Conservation (phyloP, 2,329 filamentous ascomycete genomes). For the Sporothrix phasma region DNA sequence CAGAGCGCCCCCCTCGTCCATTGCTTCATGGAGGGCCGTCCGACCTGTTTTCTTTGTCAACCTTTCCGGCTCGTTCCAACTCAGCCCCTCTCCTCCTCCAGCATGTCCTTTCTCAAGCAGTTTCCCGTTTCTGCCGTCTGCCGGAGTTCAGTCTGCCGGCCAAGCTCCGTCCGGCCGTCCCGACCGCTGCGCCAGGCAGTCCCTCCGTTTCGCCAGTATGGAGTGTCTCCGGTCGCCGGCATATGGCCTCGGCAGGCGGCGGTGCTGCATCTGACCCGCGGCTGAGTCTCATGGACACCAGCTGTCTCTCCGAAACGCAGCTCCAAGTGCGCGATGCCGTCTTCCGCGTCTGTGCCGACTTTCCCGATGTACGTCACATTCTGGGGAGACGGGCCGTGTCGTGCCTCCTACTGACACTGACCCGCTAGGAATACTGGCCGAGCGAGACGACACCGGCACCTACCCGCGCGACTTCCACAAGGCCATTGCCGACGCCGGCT, state of each 20-base stretch:
- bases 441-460: conserved; percentile 51
- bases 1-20: neutral
- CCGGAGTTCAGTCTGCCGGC: neutral
- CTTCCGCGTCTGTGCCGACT: conserved; percentile 15
- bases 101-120: conserved; percentile 1
- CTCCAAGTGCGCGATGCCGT: conserved; percentile 16
- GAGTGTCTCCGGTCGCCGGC: neutral
- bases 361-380: conserved; percentile 13
- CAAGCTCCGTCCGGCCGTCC: neutral
- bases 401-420: too few relatives aligned
- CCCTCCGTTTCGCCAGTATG: neutral
- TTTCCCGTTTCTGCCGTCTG: neutral
- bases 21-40: neutral
- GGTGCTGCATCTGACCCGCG: conserved; percentile 7
- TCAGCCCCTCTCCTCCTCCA: too few relatives aligned
- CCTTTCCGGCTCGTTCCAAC: too few relatives aligned
- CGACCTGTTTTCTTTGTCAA: neutral
- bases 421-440: conserved; percentile 55
- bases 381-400: too few relatives aligned
- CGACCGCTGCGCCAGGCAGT: neutral
- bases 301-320: conserved; percentile 16
- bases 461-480: conserved; percentile 70
- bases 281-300: conserved; percentile 17
- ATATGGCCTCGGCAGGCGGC: neutral
- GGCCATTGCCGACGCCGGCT: conserved; percentile 63